These are phyloP conservation scores for Botryotinia calthae DNA, from an alignment of 2,329 filamentous ascomycete genomes.

Conservation along the genomic window DNA sequence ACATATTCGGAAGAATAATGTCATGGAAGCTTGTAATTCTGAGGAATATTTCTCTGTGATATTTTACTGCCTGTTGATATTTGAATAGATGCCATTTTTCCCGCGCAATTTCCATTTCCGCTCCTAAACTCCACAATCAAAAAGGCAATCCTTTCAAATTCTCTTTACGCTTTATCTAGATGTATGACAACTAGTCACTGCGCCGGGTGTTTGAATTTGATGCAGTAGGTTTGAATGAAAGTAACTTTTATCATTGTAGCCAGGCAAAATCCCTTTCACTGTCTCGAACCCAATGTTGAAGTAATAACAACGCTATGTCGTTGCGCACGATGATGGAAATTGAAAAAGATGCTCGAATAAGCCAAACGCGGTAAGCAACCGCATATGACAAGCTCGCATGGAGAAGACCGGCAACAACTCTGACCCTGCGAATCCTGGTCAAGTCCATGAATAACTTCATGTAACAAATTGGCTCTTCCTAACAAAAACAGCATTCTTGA, in stretches of 20 bases:
- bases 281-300: not conserved
- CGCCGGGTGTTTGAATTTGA: not conserved
- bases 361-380: not conserved
- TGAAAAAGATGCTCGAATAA: not conserved
- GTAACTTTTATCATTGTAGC: not conserved
- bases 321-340: not conserved
- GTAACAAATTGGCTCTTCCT: slow-evolving; percentile 8
- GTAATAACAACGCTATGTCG: not conserved
- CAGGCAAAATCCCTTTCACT: not conserved
- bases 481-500: slow-evolving; percentile 9
- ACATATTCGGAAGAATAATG: not conserved
- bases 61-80: not conserved
- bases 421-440: not conserved
- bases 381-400: not conserved
- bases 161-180: not conserved
- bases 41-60: not conserved
- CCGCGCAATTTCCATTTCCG: not conserved
- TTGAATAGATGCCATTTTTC: not conserved
- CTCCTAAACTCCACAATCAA: not conserved
- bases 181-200: not conserved
- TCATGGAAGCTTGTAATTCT: not conserved
- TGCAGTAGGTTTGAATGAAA: not conserved
- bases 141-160: not conserved
- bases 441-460: not conserved
- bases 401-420: not conserved